Evolutionary conservation across 306 rosid species (phyloP), one percentile per base, ranked within the genome.

Genomic region (Corylus americana): DNA sequence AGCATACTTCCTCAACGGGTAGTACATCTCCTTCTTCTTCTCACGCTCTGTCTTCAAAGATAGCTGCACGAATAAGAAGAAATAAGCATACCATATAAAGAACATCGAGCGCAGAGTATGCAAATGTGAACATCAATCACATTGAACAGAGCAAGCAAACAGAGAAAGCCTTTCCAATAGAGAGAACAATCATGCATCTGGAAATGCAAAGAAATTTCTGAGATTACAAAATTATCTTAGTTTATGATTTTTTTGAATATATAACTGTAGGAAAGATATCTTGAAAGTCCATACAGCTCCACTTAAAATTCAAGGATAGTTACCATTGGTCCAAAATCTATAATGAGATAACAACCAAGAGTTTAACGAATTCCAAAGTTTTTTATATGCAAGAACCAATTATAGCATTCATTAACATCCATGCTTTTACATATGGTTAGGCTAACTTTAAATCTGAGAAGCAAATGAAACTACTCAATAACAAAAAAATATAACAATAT

Each of bases 1-100:
- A 4, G 98, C 98, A 72, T 86, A 92, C 88, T 94, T 94, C 83
- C 98, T 92, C 82, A 85, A 10, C 2, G 97, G 98, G 80, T 83
- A 94, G 78, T 94, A 92, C 83, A 83, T 61, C 80, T 92, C 94
- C 77, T 77, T 92, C 91, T 92, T 93, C 90, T 92, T 93, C 87
- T 88, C 88, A 5, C 97, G 78, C 47, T 94, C 92, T 3, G 98
- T 94, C 90, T 90, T 92, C 88, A 92, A 77, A 29, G 98, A 94
- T 3, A 82, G 88, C 98, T 94, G 85, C 51, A 75, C 35, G 73
- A 77, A 29, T 68, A 51, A n/a, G 50, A 63, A 18, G 11, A 25
- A 62, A 1, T 48, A 17, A 25, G 63, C 35, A 29, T 8, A n/a
- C 45, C 13, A 18, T 4, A 68, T 42, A 42, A 68, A 68, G 72